These are phyloP conservation scores for Cladophialophora immunda DNA, from an alignment of 2,329 filamentous ascomycete species.

Conservation along the genomic window DNA sequence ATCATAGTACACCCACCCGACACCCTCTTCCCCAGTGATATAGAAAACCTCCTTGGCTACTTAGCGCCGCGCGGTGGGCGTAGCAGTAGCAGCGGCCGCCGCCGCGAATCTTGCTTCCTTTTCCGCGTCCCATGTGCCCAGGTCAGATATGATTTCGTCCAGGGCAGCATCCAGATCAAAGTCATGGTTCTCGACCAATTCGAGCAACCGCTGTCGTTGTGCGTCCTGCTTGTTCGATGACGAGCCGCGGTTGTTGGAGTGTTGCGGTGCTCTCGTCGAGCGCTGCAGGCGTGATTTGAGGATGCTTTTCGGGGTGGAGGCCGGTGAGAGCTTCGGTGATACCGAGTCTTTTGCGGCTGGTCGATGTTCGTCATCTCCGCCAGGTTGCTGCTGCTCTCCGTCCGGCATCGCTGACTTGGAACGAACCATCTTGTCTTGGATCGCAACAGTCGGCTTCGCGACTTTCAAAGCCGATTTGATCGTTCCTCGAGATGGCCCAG, in stretches of 20 bases:
- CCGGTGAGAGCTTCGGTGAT: background rate
- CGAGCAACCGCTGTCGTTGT: constrained; percentile 26
- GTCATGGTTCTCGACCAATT: constrained; percentile 42
- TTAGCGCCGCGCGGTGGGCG: too few relatives aligned
- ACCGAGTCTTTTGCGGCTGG: background rate
- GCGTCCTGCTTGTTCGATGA: constrained; percentile 46
- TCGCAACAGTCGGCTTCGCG: constrained; percentile 25
- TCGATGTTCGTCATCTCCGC: background rate
- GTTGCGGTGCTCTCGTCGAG: constrained; percentile 13
- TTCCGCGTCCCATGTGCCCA: constrained; percentile 55
- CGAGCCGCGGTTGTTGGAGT: constrained; percentile 42
- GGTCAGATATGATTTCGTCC: constrained; percentile 55
- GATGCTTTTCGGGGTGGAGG: constrained; percentile 19
- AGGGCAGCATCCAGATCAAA: constrained; percentile 56
- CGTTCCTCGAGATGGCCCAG: constrained; percentile 24
- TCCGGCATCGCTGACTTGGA: constrained; percentile 6
- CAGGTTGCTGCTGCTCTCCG: constrained; percentile 14
- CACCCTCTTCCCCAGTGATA: too few relatives aligned
- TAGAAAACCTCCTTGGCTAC: too few relatives aligned
- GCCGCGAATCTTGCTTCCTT: constrained; percentile 42
- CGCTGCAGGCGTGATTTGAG: constrained; percentile 27
- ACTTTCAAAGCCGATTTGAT: constrained; percentile 39
- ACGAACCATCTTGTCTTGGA: constrained; percentile 7
- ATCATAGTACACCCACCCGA: background rate
- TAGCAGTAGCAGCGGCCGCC: background rate